Evolutionary conservation across 345 rosid species (phyloP).

Genomic region (Hibiscus syriacus): DNA sequence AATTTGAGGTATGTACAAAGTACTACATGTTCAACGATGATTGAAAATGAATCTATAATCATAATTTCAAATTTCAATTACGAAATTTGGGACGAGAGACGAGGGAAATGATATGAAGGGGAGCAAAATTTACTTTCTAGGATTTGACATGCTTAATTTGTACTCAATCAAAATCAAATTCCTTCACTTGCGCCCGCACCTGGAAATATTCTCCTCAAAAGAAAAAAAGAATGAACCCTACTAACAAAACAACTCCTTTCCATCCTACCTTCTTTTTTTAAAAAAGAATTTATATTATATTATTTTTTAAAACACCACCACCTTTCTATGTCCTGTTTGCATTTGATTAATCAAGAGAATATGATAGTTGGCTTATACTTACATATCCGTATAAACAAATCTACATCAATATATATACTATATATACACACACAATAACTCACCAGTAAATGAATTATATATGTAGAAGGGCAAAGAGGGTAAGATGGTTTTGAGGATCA

Average conservation of each 20-base stretch:
- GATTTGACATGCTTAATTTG: constrained; percentile 55
- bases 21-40: not conserved
- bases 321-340: constrained; percentile 25
- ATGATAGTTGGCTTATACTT: too few relatives aligned
- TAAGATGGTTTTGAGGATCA: too few relatives aligned
- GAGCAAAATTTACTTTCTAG: constrained; percentile 32
- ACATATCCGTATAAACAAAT: too few relatives aligned
- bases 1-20: not conserved
- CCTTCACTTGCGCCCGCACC: constrained; percentile 41
- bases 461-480: too few relatives aligned
- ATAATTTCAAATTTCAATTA: too few relatives aligned
- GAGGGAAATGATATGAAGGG: constrained; percentile 20
- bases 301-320: constrained; percentile 8
- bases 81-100: constrained; percentile 24
- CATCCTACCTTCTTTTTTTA: not conserved
- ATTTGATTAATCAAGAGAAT: too few relatives aligned
- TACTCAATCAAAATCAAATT: constrained; percentile 35
- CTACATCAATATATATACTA: too few relatives aligned
- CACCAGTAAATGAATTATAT: too few relatives aligned
- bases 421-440: too few relatives aligned
- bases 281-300: not conserved
- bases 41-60: not conserved
- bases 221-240: not conserved
- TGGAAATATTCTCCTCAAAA: constrained; percentile 31
- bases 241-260: constrained; percentile 19